phyloP scores from a whole-genome alignment of 331 rosid species.

The Rosa hybrid region DNA sequence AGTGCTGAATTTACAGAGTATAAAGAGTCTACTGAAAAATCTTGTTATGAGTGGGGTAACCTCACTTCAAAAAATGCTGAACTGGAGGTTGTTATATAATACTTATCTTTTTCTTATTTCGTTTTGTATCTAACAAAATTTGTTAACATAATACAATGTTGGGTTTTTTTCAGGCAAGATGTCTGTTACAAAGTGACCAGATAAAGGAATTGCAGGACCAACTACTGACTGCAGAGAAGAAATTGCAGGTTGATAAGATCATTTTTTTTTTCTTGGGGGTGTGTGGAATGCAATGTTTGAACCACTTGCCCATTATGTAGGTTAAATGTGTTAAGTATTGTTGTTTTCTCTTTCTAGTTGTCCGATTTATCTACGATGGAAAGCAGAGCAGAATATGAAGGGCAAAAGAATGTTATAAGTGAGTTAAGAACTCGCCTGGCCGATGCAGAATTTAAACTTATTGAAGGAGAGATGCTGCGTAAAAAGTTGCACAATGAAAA shows the following conservation, averaged over 20 bases:
- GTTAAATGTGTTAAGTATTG: constrained; percentile 13
- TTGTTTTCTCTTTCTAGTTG: constrained; percentile 51
- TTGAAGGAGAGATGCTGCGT: constrained; percentile 85
- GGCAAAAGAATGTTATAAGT: constrained; percentile 58
- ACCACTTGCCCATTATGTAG: constrained; percentile 4
- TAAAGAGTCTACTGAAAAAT: constrained; percentile 62
- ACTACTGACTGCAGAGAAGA: constrained; percentile 63
- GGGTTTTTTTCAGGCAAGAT: constrained; percentile 59
- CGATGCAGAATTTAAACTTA: constrained; percentile 77
- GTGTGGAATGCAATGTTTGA: background rate
- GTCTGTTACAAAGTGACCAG: constrained; percentile 58
- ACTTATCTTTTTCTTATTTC: constrained; percentile 16
- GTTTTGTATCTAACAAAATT: constrained; percentile 15
- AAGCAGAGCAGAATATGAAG: constrained; percentile 75
- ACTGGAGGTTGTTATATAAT: constrained; percentile 60
- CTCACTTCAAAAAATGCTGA: constrained; percentile 53
- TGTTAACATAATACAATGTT: constrained; percentile 10
- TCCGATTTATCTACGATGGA: constrained; percentile 69
- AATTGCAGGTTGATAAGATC: constrained; percentile 64
- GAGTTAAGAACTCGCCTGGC: constrained; percentile 70
- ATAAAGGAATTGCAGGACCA: constrained; percentile 59
- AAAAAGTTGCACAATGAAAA: constrained; percentile 91
- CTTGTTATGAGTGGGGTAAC: constrained; percentile 56
- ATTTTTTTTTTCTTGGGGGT: background rate
- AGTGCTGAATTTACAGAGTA: constrained; percentile 60